Base-by-base conservation (phyloP, 1,139 yeast species). In the Blastobotrys proliferans region DNA sequence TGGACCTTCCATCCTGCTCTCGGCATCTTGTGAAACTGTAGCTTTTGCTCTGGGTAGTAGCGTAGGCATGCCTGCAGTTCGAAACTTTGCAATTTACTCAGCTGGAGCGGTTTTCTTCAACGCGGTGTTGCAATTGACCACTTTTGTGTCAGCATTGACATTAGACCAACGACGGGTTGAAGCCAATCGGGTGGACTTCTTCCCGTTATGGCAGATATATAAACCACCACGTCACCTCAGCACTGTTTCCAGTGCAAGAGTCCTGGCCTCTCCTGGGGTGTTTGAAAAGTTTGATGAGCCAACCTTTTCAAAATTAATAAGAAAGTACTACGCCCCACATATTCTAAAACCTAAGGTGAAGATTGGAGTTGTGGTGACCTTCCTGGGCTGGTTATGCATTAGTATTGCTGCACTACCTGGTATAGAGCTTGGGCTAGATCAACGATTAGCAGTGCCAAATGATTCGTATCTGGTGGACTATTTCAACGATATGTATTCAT, bases 51-150 rank as follows among this genome's bases (percentile, higher is more conserved):
- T 92, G 35, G 96, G 96, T 0, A 73, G 94, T 0, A 64, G 72
- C 6, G 97, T 92, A 5, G 75, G 81, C 14, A 92, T 90, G 97
- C 97, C 97, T 2, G 97, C 97, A 0, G 97, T 90, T 6, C 74
- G 82, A 50, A 92, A 90, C 62, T 92, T 92, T 70, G 97, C 98
- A 0, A 67, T 81, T 20, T 92, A 86, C 58, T 85, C 95, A 11
- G 94, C 95, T 0, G 85, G 90, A 10, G 94, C 97, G 0, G 81
- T 92, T 2, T 60, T 81, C 11, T 68, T 86, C 54, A 90, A 92
- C 60, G 81, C 92, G 3, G 38, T 79, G 1, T 68, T 92, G 26
- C 97, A 92, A 58, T 65, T 88, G 64, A 87, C 97, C 0, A 77
- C 83, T 40, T 90, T 90, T 61, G 74, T 87, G 4, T 75, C 95